Percentiles rank a stretch among this genome's conserved stretches.
phyloP scores from a whole-genome alignment of 345 rosid species.

The Cardiospermum halicacabum region DNA sequence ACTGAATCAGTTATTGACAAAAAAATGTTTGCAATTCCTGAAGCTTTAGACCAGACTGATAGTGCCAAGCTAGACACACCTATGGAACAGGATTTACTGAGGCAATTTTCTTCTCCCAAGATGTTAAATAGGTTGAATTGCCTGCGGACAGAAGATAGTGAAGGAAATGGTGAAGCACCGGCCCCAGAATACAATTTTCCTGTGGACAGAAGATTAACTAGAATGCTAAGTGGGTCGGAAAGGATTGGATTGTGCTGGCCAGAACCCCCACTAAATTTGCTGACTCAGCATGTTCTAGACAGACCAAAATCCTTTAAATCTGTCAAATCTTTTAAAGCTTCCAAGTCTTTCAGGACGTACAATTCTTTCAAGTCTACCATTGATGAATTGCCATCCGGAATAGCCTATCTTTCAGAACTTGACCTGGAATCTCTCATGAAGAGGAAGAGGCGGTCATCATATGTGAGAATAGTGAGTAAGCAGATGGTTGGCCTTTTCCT shows the following conservation, averaged over 20 bases:
- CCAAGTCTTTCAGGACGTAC: constrained; percentile 51
- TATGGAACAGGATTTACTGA: constrained; percentile 39
- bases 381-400: constrained; percentile 32
- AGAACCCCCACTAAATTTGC: constrained; percentile 67
- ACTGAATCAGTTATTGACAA: constrained; percentile 10
- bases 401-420: constrained; percentile 59
- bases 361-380: constrained; percentile 55
- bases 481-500: constrained; percentile 94
- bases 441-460: constrained; percentile 59
- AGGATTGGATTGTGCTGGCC: constrained; percentile 88
- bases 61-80: constrained; percentile 26
- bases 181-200: constrained; percentile 20
- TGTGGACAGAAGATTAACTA: constrained; percentile 38
- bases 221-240: constrained; percentile 66
- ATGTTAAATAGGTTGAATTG: constrained; percentile 63
- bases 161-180: constrained; percentile 14
- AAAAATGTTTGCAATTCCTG: constrained; percentile 1
- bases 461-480: constrained; percentile 78
- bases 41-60: constrained; percentile 7
- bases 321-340: constrained; percentile 40
- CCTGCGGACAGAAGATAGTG: constrained; percentile 35
- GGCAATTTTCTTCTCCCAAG: constrained; percentile 56
- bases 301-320: constrained; percentile 61
- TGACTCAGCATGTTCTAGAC: constrained; percentile 54
- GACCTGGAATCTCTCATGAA: constrained; percentile 66